phyloP scores from a whole-genome alignment of 306 rosid species.

The Senna tora region DNA sequence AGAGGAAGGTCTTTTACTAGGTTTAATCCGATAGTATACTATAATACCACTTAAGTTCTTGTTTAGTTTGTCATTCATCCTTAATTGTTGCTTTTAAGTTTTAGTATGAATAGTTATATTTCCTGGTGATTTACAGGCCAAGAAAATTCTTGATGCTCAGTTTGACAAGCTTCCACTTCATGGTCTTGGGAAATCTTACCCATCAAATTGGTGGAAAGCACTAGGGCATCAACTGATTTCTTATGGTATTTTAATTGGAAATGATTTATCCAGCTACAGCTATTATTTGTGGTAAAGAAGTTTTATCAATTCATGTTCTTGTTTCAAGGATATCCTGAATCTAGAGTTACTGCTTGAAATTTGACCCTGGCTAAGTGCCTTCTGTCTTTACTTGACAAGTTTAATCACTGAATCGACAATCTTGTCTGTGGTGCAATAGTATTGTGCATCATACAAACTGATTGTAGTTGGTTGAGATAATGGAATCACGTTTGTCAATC shows the following conservation, averaged over 20 bases:
- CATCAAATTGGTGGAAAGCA: slow-evolving; percentile 93
- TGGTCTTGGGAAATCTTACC: slow-evolving; percentile 80
- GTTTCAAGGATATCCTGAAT: slow-evolving; percentile 31
- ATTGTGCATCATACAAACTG: not conserved
- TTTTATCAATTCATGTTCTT: slow-evolving; percentile 13
- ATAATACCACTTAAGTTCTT: slow-evolving; percentile 7
- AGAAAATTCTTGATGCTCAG: slow-evolving; percentile 63
- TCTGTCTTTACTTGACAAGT: slow-evolving; percentile 23
- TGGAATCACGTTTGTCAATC: slow-evolving; percentile 23
- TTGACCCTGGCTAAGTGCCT: slow-evolving; percentile 25
- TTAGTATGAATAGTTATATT: slow-evolving; percentile 35
- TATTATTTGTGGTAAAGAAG: slow-evolving; percentile 22
- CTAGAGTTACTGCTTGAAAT: slow-evolving; percentile 12
- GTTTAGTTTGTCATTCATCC: slow-evolving; percentile 16
- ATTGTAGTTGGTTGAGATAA: slow-evolving; percentile 23
- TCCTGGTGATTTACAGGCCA: slow-evolving; percentile 62
- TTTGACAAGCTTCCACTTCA: slow-evolving; percentile 90
- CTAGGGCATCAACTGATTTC: slow-evolving; percentile 71
- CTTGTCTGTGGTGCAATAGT: slow-evolving; percentile 11
- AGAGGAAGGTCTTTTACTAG: slow-evolving; percentile 21
- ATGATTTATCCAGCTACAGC: slow-evolving; percentile 21
- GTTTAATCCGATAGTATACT: not conserved
- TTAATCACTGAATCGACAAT: slow-evolving; percentile 21
- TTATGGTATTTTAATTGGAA: slow-evolving; percentile 56
- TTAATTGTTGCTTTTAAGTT: slow-evolving; percentile 29